phyloP scores from a whole-genome alignment of 2,329 filamentous ascomycete genomes.

The Lecanicillium sp. region DNA sequence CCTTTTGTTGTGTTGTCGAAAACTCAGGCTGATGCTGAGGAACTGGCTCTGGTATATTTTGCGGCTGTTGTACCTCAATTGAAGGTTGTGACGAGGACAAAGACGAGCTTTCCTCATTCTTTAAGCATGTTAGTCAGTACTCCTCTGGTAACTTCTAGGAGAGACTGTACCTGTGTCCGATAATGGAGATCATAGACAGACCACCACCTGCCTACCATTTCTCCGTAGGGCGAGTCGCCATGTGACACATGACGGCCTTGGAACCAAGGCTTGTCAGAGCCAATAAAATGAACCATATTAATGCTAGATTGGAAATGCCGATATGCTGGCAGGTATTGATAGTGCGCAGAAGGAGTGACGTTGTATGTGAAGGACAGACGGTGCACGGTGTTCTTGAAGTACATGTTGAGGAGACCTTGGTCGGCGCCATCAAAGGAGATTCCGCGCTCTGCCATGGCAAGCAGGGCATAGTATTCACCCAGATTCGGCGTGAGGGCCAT shows the following conservation, averaged over 20 bases:
- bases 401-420: conserved; percentile 90
- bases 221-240: conserved; percentile 63
- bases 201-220: conserved; percentile 89
- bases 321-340: conserved; percentile 95
- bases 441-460: conserved; percentile 75
- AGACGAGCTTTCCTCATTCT: too few relatives aligned
- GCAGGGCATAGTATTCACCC: conserved; percentile 80
- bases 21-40: too few relatives aligned
- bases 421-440: conserved; percentile 97
- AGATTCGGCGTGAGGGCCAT: conserved; percentile 85
- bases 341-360: conserved; percentile 91
- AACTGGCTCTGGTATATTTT: too few relatives aligned
- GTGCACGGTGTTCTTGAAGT: conserved; percentile 79
- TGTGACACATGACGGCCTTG: conserved; percentile 50
- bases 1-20: neutral
- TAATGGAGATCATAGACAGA: conserved; percentile 88
- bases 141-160: neutral
- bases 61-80: neutral
- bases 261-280: conserved; percentile 82
- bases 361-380: conserved; percentile 94
- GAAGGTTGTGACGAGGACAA: conserved; percentile 20
- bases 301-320: conserved; percentile 87
- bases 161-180: conserved; percentile 41
- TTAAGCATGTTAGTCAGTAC: neutral
- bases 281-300: conserved; percentile 91